A percentile compares a stretch with the other conserved stretches of the same genome.
phyloP scores from a whole-genome alignment of 257 asterid species.

The Voacanga thouarsii region DNA sequence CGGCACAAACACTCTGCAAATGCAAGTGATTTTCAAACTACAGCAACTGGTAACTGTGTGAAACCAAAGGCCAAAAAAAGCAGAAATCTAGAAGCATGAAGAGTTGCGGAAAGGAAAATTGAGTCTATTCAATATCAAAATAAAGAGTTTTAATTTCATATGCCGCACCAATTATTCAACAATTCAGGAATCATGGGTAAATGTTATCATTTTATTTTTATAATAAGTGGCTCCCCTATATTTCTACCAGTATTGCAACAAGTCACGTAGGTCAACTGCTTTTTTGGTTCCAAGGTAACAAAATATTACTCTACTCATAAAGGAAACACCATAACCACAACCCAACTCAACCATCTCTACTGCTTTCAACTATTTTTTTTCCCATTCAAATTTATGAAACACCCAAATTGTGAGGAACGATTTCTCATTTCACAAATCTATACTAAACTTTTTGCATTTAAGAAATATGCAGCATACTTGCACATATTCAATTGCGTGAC shows the following conservation, averaged over 20 bases:
- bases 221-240: not conserved
- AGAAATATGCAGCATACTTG: not conserved
- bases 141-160: not conserved
- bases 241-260: not conserved
- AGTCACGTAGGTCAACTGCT: not conserved
- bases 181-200: not conserved
- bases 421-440: not conserved
- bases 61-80: not conserved
- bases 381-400: not conserved
- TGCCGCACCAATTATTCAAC: not conserved
- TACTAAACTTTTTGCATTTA: not conserved
- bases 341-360: not conserved
- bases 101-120: not conserved
- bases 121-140: not conserved
- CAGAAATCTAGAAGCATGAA: not conserved
- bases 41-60: not conserved
- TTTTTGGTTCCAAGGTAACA: not conserved
- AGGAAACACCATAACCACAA: not conserved
- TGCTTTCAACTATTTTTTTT: not conserved
- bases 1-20: not conserved
- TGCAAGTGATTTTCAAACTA: not conserved
- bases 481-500: not conserved
- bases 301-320: not conserved
- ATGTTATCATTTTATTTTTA: not conserved
- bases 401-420: not conserved